phyloP scores from a whole-genome alignment of 129 eudicot species.

The Chrysanthemum lavandulifolium region DNA sequence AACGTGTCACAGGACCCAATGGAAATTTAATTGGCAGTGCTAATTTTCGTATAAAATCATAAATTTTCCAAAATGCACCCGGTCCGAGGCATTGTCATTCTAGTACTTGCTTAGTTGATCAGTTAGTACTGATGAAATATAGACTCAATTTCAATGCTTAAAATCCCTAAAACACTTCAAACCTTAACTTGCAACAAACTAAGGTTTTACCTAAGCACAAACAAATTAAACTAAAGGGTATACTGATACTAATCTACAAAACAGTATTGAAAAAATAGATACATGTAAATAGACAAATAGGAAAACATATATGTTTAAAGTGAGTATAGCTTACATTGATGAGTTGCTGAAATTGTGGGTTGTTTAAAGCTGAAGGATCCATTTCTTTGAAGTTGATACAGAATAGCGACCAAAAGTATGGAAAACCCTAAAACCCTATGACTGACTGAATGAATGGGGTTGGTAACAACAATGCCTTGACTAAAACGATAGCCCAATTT shows the following conservation, averaged over 20 bases:
- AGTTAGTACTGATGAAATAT: no score
- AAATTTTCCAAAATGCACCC: no score
- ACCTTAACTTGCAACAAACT: no score
- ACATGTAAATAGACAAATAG: not conserved
- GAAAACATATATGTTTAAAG: not conserved
- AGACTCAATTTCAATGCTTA: not conserved
- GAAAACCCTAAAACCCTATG: slow-evolving; percentile 29
- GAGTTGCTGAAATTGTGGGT: slow-evolving; percentile 53
- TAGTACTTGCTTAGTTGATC: no score
- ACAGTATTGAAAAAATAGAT: not conserved
- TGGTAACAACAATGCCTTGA: not conserved
- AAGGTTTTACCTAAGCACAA: not conserved
- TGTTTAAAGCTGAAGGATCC: slow-evolving; percentile 55
- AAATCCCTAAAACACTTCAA: not conserved
- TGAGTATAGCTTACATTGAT: slow-evolving; percentile 41
- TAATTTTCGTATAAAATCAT: no score
- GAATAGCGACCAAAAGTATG: slow-evolving; percentile 7
- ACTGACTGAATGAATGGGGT: no score
- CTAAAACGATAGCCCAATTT: not conserved
- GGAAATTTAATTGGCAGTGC: no score
- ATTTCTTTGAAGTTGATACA: slow-evolving; percentile 18
- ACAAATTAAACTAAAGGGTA: not conserved
- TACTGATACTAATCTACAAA: not conserved
- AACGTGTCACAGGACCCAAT: no score
- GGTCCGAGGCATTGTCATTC: no score